phyloP scores from a whole-genome alignment of 2,329 filamentous ascomycete species.

The Helminthosporium solani region DNA sequence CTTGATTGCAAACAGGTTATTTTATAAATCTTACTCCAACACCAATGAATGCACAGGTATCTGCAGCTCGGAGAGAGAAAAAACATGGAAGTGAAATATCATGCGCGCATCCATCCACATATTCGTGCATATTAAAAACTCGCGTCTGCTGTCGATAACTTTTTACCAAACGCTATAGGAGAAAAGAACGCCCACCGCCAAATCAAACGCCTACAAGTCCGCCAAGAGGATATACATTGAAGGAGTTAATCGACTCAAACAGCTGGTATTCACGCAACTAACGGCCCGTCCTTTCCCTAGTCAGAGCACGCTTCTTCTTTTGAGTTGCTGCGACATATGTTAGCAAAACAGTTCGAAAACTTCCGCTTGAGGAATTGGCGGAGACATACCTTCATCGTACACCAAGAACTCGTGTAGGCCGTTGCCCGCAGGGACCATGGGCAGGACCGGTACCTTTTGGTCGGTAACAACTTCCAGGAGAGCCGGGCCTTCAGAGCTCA shows the following conservation, averaged over 20 bases:
- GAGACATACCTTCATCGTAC: slow-evolving; percentile 70
- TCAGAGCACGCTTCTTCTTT: slow-evolving; percentile 8
- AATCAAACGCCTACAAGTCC: neutral
- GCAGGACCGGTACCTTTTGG: slow-evolving; percentile 86
- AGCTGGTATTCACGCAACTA: neutral
- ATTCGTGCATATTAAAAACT: too few species aligned
- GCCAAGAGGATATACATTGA: slow-evolving; percentile 2
- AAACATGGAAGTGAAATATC: too few species aligned
- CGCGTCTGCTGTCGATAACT: neutral
- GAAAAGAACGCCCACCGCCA: neutral
- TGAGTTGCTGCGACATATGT: slow-evolving; percentile 40
- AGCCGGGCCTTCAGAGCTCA: slow-evolving; percentile 81
- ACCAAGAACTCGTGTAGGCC: slow-evolving; percentile 91
- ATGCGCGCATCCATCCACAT: too few species aligned
- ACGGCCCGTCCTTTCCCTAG: slow-evolving; percentile 5
- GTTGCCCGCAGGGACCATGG: slow-evolving; percentile 89
- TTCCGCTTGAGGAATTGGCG: neutral
- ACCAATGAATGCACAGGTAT: too few species aligned
- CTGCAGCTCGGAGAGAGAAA: too few species aligned
- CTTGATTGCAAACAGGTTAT: too few species aligned
- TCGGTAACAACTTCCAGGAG: slow-evolving; percentile 91
- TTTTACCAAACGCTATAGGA: neutral
- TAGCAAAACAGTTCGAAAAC: neutral
- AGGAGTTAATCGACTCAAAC: neutral
- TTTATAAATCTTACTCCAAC: too few species aligned